Base-by-base conservation (phyloP, 2,329 filamentous ascomycete species). In the Graphium sp. region DNA sequence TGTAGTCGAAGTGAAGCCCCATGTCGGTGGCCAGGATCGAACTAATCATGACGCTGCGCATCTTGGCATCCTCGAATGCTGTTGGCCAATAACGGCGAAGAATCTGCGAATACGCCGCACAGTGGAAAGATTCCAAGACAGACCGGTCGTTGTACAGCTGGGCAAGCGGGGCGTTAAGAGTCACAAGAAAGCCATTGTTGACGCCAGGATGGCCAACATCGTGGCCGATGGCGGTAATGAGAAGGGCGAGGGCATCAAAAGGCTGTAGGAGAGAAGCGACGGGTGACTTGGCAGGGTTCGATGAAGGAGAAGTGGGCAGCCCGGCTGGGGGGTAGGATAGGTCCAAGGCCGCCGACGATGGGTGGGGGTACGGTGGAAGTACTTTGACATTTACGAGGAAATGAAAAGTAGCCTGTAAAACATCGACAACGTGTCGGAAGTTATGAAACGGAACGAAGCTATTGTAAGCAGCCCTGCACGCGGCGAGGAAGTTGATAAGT, bases 21-120 rank as follows among this genome's bases (percentile, higher is more conserved):
- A 98, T 98, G 45, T 98, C 89, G 0, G 89, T 98, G 3, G 89
- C 83, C 15, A 98, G 58, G 34, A 98, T 95, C n/a, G 83, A 89
- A 48, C 83, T 93, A 42, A 94, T 95, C 76, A 95, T 89, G 6
- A 93, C 59, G 39, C 76, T 79, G 31, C 87, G 74, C 66, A 95
- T 81, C 33, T 74, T 74, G 26, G 65, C 63, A 41, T 89, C 76
- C 37, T 76, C 65, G 40, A 91, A 91, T 3, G 77, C 78, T 4
- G 68, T 61, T 0, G 85, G 83, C 89, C 89, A 98, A 48, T 95
- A 76, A 27, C 84, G 72, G 28, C 87, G 77, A 23, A 98, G 66
- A 22, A 98, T 93, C 46, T 95, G 89, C 0, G 85, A 94, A 44
- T 87, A 98, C 3, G 89, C 89, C 2, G 89, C 89, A 45, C 89